Evolutionary conservation across 2,329 filamentous ascomycete species (phyloP).

Genomic region (Leptographium procerum): DNA sequence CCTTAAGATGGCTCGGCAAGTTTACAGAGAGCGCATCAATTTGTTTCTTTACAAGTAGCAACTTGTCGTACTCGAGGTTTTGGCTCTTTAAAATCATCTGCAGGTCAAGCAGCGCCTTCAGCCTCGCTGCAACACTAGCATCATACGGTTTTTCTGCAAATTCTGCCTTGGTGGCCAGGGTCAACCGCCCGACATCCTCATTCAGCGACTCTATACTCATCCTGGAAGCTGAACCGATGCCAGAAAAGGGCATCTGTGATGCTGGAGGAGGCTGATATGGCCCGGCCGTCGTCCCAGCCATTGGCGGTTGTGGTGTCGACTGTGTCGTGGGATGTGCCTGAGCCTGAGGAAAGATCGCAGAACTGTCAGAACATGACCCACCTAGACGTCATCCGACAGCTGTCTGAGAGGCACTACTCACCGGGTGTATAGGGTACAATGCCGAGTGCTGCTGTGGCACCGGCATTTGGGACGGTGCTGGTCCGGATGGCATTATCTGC

Average conservation of each 20-base stretch:
- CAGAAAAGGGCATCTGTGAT: neutral
- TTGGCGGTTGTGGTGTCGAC: slow-evolving; percentile 24
- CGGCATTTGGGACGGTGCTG: slow-evolving; percentile 15
- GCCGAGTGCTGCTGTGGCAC: slow-evolving; percentile 14
- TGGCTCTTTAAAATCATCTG: slow-evolving; percentile 70
- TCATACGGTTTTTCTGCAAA: slow-evolving; percentile 69
- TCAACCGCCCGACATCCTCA: slow-evolving; percentile 70
- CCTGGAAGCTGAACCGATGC: slow-evolving; percentile 27
- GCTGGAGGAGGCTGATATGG: slow-evolving; percentile 27
- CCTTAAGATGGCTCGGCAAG: slow-evolving; percentile 36
- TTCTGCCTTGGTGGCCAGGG: slow-evolving; percentile 59
- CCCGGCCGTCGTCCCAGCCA: slow-evolving; percentile 16
- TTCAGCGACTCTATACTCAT: slow-evolving; percentile 65
- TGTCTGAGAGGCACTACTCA: slow-evolving; percentile 5
- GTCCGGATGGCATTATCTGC: slow-evolving; percentile 19
- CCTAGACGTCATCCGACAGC: neutral
- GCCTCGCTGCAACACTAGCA: slow-evolving; percentile 60
- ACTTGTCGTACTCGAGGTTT: slow-evolving; percentile 67
- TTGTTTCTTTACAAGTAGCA: slow-evolving; percentile 76
- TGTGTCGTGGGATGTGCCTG: slow-evolving; percentile 17
- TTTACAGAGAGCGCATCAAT: slow-evolving; percentile 65
- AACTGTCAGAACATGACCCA: neutral
- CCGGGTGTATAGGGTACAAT: slow-evolving; percentile 17
- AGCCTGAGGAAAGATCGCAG: neutral
- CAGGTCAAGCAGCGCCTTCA: slow-evolving; percentile 77